Evolutionary conservation across 2,329 filamentous ascomycete species (phyloP).

Genomic region (Sporothrix pseudoabietina): DNA sequence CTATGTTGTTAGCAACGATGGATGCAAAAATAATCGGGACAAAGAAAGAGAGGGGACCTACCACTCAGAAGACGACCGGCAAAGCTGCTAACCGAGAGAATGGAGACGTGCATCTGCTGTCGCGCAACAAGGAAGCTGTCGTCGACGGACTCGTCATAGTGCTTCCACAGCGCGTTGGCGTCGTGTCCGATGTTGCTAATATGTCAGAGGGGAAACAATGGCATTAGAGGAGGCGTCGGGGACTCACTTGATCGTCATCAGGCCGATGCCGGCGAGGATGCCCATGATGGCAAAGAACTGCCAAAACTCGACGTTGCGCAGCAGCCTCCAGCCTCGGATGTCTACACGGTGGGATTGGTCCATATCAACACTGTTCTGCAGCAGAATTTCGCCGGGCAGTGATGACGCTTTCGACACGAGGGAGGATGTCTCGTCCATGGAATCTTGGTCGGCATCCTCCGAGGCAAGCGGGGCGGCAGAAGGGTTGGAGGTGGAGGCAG

Average conservation of each 20-base stretch:
- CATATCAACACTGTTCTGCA: constrained; percentile 66
- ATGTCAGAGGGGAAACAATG: neutral
- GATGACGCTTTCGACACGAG: constrained; percentile 67
- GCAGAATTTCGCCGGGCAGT: constrained; percentile 53
- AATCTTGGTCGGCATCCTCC: constrained; percentile 42
- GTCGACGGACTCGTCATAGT: constrained; percentile 73
- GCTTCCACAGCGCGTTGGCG: constrained; percentile 82
- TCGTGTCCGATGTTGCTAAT: constrained; percentile 90
- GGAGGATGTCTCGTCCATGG: constrained; percentile 73
- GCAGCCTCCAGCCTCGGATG: constrained; percentile 79
- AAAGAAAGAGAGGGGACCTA: constrained; percentile 44
- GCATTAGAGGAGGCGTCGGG: too few relatives aligned
- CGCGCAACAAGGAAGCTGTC: constrained; percentile 75
- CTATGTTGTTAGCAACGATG: constrained; percentile 43
- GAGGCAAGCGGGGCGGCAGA: constrained; percentile 24
- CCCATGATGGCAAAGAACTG: constrained; percentile 85
- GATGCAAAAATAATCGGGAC: neutral
- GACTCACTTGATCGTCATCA: constrained; percentile 98
- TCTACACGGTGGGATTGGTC: constrained; percentile 81
- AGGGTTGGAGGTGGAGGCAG: constrained; percentile 11
- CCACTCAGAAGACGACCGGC: constrained; percentile 75
- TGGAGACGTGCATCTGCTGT: constrained; percentile 91
- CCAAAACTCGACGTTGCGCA: constrained; percentile 81
- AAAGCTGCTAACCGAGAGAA: constrained; percentile 88
- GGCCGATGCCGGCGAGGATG: constrained; percentile 85